Evolutionary conservation across 176 grass and related monocot species (phyloP).

Genomic region (Rhipidocladum racemiflorum): DNA sequence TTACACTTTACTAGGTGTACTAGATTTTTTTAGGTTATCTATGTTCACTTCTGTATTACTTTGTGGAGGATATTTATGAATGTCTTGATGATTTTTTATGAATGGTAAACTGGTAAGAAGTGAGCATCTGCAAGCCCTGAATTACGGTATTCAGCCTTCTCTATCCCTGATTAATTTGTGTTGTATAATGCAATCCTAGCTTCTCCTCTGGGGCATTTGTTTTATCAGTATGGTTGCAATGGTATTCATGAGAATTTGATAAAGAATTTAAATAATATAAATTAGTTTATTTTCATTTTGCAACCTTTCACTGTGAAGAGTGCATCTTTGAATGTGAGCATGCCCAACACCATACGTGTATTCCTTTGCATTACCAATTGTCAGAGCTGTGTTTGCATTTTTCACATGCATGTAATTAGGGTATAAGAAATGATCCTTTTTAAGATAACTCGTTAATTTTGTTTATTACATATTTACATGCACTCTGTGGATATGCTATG

Average conservation of each 20-base stretch:
- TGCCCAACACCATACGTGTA: neutral
- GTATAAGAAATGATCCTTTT: neutral
- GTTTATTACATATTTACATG: neutral
- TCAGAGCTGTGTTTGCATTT: conserved; percentile 6
- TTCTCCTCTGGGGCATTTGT: neutral
- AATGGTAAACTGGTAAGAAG: neutral
- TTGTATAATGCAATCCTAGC: neutral
- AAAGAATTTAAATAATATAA: too few relatives aligned
- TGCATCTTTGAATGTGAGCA: neutral
- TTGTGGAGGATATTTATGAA: neutral
- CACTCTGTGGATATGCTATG: neutral
- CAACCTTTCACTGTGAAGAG: neutral
- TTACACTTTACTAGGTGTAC: neutral
- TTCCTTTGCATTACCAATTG: neutral
- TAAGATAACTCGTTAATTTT: neutral
- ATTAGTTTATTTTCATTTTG: neutral
- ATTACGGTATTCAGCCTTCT: neutral
- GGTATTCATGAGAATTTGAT: neutral
- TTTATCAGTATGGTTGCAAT: neutral
- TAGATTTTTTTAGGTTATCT: neutral
- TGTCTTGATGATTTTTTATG: neutral
- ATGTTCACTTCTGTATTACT: neutral
- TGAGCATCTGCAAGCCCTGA: neutral
- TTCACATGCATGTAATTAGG: neutral
- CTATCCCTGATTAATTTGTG: neutral